Evolutionary conservation across 1,284 basidiomycete genomes (phyloP).

Genomic region (Sanghuangporus weigelae): DNA sequence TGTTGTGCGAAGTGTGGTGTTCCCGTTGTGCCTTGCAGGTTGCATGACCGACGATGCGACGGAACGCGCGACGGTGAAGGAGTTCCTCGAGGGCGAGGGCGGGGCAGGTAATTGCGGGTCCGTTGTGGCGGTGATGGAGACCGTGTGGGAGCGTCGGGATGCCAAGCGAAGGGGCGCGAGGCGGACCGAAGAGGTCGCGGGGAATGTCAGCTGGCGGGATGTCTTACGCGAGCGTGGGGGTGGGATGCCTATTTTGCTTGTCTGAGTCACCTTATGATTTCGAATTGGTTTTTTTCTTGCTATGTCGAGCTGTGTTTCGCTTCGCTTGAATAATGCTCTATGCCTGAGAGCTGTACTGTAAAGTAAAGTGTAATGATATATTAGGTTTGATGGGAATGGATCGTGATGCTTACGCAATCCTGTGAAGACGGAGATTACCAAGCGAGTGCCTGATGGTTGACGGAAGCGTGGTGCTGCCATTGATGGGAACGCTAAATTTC

Average conservation of each 20-base stretch:
- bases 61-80: slow-evolving; percentile 41
- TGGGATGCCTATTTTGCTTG: slow-evolving; percentile 48
- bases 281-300: background rate
- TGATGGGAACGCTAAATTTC: slow-evolving; percentile 13
- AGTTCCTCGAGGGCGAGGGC: slow-evolving; percentile 41
- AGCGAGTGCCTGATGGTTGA: background rate
- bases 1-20: slow-evolving; percentile 73
- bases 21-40: slow-evolving; percentile 67
- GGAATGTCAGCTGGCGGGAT: slow-evolving; percentile 53
- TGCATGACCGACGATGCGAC: slow-evolving; percentile 50
- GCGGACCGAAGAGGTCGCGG: slow-evolving; percentile 23
- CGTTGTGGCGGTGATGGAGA: slow-evolving; percentile 49
- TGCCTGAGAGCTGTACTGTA: background rate
- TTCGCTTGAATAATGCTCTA: background rate
- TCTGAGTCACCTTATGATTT: slow-evolving; percentile 31
- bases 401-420: background rate
- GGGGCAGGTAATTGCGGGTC: slow-evolving; percentile 58
- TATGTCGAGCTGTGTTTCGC: background rate
- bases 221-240: slow-evolving; percentile 36
- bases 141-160: slow-evolving; percentile 46
- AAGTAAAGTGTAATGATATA: background rate
- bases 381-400: background rate
- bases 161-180: slow-evolving; percentile 22
- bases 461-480: background rate
- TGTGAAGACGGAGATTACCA: background rate